Base-by-base conservation (phyloP, 73 alveolate genomes). In the Stentor roeselii region DNA sequence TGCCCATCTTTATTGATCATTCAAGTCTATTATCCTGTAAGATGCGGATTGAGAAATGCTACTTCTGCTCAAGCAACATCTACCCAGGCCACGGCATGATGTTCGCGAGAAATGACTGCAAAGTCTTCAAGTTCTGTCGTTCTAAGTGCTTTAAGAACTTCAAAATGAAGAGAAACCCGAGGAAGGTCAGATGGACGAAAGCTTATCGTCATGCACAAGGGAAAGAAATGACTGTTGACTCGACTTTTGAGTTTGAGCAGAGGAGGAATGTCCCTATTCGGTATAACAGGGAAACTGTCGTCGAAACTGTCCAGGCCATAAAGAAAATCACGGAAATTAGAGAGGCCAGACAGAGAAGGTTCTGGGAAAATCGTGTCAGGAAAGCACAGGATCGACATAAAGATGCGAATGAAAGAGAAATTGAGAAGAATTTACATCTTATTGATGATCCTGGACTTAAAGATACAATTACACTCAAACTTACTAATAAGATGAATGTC, bases 61-160 rank as follows among this genome's bases (percentile, higher is more conserved):
- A 95, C 92, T 96, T 96, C 92, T 96, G 99, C 93, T 95, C 98
- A 60, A 93, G 98, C 37, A 96, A 96, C 60, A 93, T 96, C 59
- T 96, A 96, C 80, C 99, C 99, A 77, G 99, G 99, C 27, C 99
- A 96, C 85, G 99, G 99, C 14, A 93, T 94, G 75, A 94, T 86
- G 75, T 97, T 97, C 83, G 99, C 94, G 36, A 75, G 99, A 58
- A 97, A 97, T 86, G 99, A 97, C 91, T 89, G 96, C 42, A 97
- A 97, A 91, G 90, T 93, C 4, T 97, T 97, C 88, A 92, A 98
- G 76, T 97, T 97, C 91, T 97, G 99, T 88, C 86, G 98, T 50
- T 95, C 99, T 32, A 95, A 97, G 82, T 97, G 99, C 82, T 97
- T 95, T 84, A 95, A 94, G 83, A 92, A 89, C 85, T 97, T 97